Conservation (phyloP, 352 stramenopile genomes). For the Phytopythium cucurbitacearum region DNA sequence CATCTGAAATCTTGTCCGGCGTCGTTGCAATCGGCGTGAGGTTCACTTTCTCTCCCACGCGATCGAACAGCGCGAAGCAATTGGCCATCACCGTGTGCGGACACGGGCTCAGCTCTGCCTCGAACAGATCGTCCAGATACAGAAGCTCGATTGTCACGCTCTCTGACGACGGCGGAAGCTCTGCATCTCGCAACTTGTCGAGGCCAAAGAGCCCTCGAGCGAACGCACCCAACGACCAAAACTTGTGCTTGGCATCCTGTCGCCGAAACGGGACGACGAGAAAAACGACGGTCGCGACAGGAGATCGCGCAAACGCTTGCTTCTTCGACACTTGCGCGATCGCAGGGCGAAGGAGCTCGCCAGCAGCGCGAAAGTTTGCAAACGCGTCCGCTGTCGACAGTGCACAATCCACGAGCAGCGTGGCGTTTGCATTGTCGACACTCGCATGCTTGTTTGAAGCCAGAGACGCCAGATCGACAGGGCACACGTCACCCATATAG, state of each 20-base stretch:
- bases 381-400: conserved; percentile 50
- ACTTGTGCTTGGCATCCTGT: conserved; percentile 66
- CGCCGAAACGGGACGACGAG: conserved; percentile 62
- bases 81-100: conserved; percentile 50
- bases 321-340: conserved; percentile 42
- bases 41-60: conserved; percentile 51
- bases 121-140: conserved; percentile 69
- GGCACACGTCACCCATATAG: conserved; percentile 59
- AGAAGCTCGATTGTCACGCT: conserved; percentile 68
- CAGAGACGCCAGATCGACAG: conserved; percentile 41
- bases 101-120: conserved; percentile 54
- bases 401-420: conserved; percentile 58
- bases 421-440: conserved; percentile 45
- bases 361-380: conserved; percentile 54
- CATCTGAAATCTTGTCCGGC: neutral
- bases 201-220: conserved; percentile 49
- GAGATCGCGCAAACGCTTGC: conserved; percentile 57
- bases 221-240: conserved; percentile 66
- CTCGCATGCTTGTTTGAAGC: conserved; percentile 31
- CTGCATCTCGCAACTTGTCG: conserved; percentile 5
- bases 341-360: conserved; percentile 47
- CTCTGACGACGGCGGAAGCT: conserved; percentile 9
- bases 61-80: conserved; percentile 66
- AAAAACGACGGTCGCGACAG: conserved; percentile 65
- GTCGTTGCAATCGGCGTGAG: conserved; percentile 29